These are phyloP conservation scores for Epichloe hybrida DNA, from an alignment of 2,329 filamentous ascomycete genomes.

Conservation along the genomic window DNA sequence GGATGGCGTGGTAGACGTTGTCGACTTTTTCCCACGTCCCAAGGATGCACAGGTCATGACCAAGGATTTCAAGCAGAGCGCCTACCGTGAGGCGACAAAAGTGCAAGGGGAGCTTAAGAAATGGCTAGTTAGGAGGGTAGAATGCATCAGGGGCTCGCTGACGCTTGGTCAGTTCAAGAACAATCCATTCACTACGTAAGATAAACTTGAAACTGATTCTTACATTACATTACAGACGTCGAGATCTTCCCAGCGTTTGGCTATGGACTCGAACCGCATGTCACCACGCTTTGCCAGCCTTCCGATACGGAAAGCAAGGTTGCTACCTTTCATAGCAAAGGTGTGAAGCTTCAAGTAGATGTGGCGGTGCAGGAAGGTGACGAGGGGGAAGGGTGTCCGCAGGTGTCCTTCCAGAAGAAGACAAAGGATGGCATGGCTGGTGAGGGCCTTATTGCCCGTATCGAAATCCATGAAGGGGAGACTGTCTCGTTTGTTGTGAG, in stretches of 20 bases:
- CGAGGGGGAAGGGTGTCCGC: constrained; percentile 29
- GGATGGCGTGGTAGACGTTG: constrained; percentile 56
- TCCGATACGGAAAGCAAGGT: constrained; percentile 37
- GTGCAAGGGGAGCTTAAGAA: constrained; percentile 52
- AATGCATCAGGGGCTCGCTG: constrained; percentile 56
- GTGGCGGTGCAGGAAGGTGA: constrained; percentile 49
- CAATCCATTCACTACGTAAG: neutral
- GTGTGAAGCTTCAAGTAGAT: constrained; percentile 51
- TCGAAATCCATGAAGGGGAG: constrained; percentile 52
- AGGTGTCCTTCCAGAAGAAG: constrained; percentile 41
- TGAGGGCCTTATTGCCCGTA: constrained; percentile 47
- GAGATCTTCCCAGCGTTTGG: constrained; percentile 62
- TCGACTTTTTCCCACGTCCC: constrained; percentile 65
- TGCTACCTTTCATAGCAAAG: constrained; percentile 47
- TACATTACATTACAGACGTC: constrained; percentile 30
- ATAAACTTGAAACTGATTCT: neutral
- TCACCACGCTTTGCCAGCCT: constrained; percentile 38
- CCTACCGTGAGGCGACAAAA: constrained; percentile 37
- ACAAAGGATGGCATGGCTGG: constrained; percentile 39
- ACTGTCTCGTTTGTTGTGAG: constrained; percentile 56
- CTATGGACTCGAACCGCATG: constrained; percentile 52
- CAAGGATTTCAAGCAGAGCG: constrained; percentile 32
- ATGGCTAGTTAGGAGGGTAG: constrained; percentile 57
- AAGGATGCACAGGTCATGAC: constrained; percentile 41
- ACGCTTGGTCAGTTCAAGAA: constrained; percentile 34